These are phyloP conservation scores for Tolypocladium paradoxum DNA, from an alignment of 2,329 filamentous ascomycete species.

Conservation along the genomic window DNA sequence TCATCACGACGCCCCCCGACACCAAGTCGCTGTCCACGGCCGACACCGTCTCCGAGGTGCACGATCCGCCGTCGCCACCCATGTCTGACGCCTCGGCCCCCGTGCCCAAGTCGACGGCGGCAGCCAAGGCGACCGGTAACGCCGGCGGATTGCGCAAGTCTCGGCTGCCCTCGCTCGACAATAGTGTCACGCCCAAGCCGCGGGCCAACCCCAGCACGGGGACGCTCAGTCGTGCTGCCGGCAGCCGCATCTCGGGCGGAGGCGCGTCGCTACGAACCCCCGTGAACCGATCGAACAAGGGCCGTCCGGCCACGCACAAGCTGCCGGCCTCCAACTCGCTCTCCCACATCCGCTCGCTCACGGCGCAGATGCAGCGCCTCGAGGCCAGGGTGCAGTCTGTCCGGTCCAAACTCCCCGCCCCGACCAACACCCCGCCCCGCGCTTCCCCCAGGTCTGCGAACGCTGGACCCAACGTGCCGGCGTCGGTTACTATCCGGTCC, in stretches of 20 bases:
- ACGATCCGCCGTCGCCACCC: conserved; percentile 85
- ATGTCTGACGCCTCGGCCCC: conserved; percentile 74
- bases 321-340: conserved; percentile 59
- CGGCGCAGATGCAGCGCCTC: conserved; percentile 93
- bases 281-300: conserved; percentile 39
- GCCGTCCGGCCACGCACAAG: conserved; percentile 38
- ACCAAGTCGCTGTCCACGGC: conserved; percentile 51
- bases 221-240: not conserved
- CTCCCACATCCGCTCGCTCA: conserved; percentile 84
- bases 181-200: conserved; percentile 45
- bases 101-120: conserved; percentile 39
- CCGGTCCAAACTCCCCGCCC: conserved; percentile 81
- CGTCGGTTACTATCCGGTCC: conserved; percentile 54
- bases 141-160: conserved; percentile 29
- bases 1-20: conserved; percentile 75
- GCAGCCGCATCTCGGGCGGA: conserved; percentile 36
- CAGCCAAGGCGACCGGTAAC: conserved; percentile 20
- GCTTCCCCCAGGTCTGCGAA: conserved; percentile 54
- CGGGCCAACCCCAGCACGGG: conserved; percentile 35
- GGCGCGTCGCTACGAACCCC: conserved; percentile 34
- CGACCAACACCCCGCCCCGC: conserved; percentile 65
- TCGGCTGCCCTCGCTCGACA: conserved; percentile 44
- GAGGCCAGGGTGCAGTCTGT: conserved; percentile 88
- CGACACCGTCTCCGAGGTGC: conserved; percentile 50
- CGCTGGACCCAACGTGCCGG: conserved; percentile 21